phyloP scores from a whole-genome alignment of 164 flowering plant species.

The Echeveria elegans region DNA sequence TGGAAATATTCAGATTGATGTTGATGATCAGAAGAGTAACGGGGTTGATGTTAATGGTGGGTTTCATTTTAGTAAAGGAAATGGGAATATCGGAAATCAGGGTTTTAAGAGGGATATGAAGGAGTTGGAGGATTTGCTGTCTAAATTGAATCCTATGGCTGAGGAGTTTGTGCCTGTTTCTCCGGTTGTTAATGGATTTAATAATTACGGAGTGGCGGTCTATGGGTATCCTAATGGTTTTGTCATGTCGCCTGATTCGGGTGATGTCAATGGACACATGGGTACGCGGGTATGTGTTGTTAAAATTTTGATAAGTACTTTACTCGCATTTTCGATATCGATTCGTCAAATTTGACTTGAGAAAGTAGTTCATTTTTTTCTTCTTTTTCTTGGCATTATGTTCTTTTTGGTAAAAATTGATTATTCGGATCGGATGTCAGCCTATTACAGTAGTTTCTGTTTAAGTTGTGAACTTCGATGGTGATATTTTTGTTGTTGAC shows the following conservation, averaged over 20 bases:
- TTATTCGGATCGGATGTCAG: neutral
- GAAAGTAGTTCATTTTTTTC: neutral
- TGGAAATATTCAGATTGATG: neutral
- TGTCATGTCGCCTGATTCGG: conserved; percentile 16
- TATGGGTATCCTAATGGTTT: conserved; percentile 21
- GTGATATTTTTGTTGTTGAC: neutral
- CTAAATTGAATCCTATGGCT: conserved; percentile 89
- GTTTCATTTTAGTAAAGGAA: neutral
- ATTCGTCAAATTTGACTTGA: neutral
- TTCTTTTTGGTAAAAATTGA: too few relatives aligned
- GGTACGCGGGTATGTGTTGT: conserved; percentile 11
- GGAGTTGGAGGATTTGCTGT: conserved; percentile 77
- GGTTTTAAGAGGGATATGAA: conserved; percentile 61
- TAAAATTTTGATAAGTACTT: neutral
- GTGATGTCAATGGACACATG: conserved; percentile 23
- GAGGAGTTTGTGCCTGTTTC: conserved; percentile 87
- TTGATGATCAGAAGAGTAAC: neutral
- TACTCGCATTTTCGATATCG: neutral
- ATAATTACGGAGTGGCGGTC: neutral
- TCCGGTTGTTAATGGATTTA: conserved; percentile 13
- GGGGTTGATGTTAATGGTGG: conserved; percentile 2
- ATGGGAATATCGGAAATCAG: conserved; percentile 21
- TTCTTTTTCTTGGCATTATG: too few relatives aligned
- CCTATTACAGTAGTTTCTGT: too few relatives aligned
- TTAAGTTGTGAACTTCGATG: neutral